Base-by-base conservation (phyloP, 2,329 filamentous ascomycete species). In the Paecilomyces sp. region DNA sequence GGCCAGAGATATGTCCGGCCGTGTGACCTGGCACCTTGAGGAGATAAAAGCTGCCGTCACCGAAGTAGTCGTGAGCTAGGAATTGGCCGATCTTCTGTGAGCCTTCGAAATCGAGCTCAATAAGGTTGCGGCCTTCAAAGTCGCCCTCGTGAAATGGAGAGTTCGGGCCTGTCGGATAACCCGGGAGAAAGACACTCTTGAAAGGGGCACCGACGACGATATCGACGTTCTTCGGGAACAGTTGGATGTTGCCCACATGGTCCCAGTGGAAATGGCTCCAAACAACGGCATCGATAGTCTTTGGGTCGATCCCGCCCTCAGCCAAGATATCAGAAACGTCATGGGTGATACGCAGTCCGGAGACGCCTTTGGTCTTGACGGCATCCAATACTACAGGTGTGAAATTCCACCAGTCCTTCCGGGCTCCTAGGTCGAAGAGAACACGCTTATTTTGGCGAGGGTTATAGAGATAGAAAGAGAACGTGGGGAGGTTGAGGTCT, bases 11-110 rank as follows among this genome's bases (percentile, higher is more conserved):
- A 57, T 70, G 66, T 2, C 65, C 67, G 11, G 54, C 28, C 31
- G 61, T 58, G 55, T 73, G 70, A 1, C 71, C 71, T 1, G 70
- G 69, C 1, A 58, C 76, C 62, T 82, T 72, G 30, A 85, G 73
- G 1, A 85, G 72, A 65, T 84, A 85, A 63, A 86, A 83, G 24
- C 73, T 78, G 0, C 82, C 83, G 65, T 86, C 83, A 2, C 78
- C 77, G 58, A 84, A 85, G 65, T 79, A 85, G 65, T 86, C 83
- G 28, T 62, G 24, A 0, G 67, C 68, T 12, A 65, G 66, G 63
- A 77, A 79, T 8, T 68, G 62, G 3, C 76, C 77, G 30, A 75
- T 64, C 47, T 66, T 71, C 28, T 72, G 59, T 7, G 64, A 58
- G 1, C 61, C 62, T 2, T 67, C 60, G 36, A 66, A 66, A 22